Evolutionary conservation across 2,329 filamentous ascomycete species (phyloP), one percentile per base, ranked within the genome.

Genomic region (Rutstroemia sp.): DNA sequence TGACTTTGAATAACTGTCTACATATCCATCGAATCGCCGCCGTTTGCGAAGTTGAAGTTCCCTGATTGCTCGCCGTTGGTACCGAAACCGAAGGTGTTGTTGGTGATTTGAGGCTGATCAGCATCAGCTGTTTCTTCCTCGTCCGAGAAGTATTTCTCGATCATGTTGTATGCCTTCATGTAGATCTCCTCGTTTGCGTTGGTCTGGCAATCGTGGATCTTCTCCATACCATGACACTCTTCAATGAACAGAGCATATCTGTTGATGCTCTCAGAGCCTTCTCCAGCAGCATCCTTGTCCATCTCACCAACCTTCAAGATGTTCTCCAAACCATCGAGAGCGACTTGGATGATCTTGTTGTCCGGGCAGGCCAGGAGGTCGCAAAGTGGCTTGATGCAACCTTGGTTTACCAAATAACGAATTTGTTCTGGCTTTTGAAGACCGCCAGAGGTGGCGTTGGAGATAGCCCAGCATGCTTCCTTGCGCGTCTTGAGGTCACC

Each of bases 111-210:
- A 51, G 58, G 72, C 70, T 90, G 87, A 59, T 88, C 83, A 73
- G 90, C 82, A 44, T 92, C 91, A 61, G 73, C 78, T 48, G 75
- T 83, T 70, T 95, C 94, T 56, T 97, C 94, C 65, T 99, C 94
- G 69, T 99, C 94, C 0, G 92, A 96, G 78, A 99, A 99, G 82
- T 99, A 99, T 79, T 96, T 96, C 81, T 99, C 94, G 65, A 99
- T 99, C 75, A 99, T 99, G 82, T 95, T 97, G 82, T 97, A 99
- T 0, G 94, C 94, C 84, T 99, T 99, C 92, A 99, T 97, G 81
- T 99, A 99, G 67, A 99, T 99, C 76, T 99, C 94, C 77, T 99
- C 94, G 76, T 99, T 99, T 78, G 92, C 92, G 69, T 99, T 99
- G 79, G 95, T 96, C 80, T 99, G 94, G 83, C 94, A 97, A 67